Conservation (phyloP, 345 rosid genomes). For the Xanthoceras sorbifolium region DNA sequence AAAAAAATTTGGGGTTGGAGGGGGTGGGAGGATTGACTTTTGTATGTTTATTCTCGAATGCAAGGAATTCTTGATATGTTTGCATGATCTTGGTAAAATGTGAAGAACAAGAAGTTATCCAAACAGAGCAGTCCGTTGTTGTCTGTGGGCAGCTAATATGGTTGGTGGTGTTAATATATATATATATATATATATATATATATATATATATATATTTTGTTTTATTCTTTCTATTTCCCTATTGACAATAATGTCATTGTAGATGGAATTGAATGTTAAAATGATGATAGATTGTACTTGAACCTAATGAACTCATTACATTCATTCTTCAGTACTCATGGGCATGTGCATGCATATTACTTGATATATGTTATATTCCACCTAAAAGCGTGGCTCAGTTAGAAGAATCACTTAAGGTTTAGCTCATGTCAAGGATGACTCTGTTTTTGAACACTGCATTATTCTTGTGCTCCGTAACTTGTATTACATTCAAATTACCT, state of each 20-base stretch:
- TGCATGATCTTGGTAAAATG: background rate
- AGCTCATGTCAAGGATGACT: background rate
- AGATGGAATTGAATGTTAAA: background rate
- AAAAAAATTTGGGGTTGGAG: background rate
- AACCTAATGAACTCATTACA: background rate
- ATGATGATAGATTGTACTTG: background rate
- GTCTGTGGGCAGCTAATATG: background rate
- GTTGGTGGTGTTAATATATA: background rate
- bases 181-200: no score
- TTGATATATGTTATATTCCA: background rate
- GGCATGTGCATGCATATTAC: background rate
- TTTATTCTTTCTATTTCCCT: background rate
- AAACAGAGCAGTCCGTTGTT: background rate
- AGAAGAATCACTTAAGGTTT: background rate
- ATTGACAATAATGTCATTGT: background rate
- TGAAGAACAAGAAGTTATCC: background rate
- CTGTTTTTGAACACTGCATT: background rate
- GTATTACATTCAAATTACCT: background rate
- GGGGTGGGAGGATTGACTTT: background rate
- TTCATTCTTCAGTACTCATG: background rate
- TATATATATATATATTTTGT: background rate
- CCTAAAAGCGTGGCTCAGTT: background rate
- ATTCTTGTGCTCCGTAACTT: background rate
- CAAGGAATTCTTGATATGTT: slow-evolving; percentile 3
- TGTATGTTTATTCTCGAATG: background rate